Conservation (phyloP, 345 rosid species). For the Pugionium dolabratum region DNA sequence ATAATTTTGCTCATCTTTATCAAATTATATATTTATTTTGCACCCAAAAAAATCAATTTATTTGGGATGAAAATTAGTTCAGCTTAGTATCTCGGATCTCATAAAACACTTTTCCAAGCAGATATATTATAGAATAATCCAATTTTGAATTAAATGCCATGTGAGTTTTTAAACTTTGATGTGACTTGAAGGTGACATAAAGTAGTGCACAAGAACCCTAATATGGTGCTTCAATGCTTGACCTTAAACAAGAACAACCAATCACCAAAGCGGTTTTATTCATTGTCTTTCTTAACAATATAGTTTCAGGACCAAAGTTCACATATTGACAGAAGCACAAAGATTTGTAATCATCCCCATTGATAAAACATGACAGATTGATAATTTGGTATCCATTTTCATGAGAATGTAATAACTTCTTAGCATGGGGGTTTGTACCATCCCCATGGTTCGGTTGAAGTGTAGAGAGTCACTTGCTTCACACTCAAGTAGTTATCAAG, state of each 20-base stretch:
- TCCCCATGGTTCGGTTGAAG: constrained; percentile 84
- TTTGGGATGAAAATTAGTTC: too few species aligned
- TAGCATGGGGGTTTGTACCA: constrained; percentile 77
- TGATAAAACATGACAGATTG: constrained; percentile 15
- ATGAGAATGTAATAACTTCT: constrained; percentile 11
- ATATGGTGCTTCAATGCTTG: constrained; percentile 1
- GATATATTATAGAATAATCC: not conserved
- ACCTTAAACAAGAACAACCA: constrained; percentile 6
- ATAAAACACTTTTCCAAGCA: not conserved
- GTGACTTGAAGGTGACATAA: constrained; percentile 40
- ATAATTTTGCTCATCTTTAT: not conserved
- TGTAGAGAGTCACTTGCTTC: constrained; percentile 86
- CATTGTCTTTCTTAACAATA: constrained; percentile 1
- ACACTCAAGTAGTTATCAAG: constrained; percentile 83
- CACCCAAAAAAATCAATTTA: too few species aligned
- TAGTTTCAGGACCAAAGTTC: too few species aligned
- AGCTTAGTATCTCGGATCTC: not conserved
- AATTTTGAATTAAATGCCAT: constrained; percentile 14
- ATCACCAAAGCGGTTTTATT: constrained; percentile 27
- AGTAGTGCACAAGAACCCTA: constrained; percentile 18
- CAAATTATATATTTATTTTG: too few species aligned
- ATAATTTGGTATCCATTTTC: constrained; percentile 15
- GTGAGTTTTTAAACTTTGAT: constrained; percentile 33
- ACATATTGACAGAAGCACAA: too few species aligned
- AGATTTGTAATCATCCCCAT: too few species aligned